Conservation (phyloP, 2,329 filamentous ascomycete species). For the Sporothrix phasma region DNA sequence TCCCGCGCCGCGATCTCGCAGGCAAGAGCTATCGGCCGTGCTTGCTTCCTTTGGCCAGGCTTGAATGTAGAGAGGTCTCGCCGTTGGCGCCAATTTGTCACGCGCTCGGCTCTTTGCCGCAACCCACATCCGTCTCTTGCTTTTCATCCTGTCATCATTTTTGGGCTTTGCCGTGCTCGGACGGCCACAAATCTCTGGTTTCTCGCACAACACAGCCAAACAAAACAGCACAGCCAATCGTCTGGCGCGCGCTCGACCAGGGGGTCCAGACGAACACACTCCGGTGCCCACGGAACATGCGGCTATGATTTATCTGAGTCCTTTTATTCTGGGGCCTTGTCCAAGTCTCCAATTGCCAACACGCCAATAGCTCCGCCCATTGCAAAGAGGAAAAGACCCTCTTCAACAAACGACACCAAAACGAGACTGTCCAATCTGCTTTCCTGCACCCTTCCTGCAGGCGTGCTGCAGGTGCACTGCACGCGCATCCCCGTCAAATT, state of each 20-base stretch:
- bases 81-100: conserved; percentile 1
- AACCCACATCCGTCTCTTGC: background rate
- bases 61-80: background rate
- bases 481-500: conserved; percentile 10
- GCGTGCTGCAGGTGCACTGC: conserved; percentile 9
- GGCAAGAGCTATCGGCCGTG: background rate
- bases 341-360: background rate
- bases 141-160: background rate
- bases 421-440: background rate
- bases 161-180: background rate
- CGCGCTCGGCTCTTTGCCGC: background rate
- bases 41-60: conserved; percentile 2
- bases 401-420: background rate
- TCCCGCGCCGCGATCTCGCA: background rate
- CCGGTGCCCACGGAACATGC: conserved; percentile 2
- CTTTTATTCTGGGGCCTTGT: background rate
- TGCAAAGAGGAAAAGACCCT: background rate
- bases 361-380: background rate
- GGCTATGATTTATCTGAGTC: background rate
- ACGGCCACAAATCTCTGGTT: background rate
- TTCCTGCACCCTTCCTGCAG: conserved; percentile 9
- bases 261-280: background rate
- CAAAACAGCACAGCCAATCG: background rate
- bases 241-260: conserved; percentile 5
- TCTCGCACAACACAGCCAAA: background rate